Evolutionary conservation across 1,139 yeast species (phyloP).

Genomic region (Meyerozyma smithsonii): DNA sequence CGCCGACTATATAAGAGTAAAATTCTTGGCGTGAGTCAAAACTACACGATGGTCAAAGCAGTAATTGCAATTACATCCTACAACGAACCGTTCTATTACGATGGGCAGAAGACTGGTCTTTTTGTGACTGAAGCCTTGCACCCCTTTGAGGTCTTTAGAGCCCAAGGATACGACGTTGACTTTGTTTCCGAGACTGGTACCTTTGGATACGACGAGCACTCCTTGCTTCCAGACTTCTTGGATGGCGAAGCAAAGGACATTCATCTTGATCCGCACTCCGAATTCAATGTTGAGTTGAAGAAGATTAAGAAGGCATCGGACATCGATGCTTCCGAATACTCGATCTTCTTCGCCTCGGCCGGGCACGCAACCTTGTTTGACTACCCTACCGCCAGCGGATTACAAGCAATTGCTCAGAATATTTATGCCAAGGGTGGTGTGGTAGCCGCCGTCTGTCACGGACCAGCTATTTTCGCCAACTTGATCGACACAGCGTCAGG

Average conservation of each 20-base stretch:
- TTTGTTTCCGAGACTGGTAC: constrained; percentile 56
- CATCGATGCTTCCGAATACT: constrained; percentile 43
- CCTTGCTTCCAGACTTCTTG: constrained; percentile 35
- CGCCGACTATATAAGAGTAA: not conserved
- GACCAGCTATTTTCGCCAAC: constrained; percentile 51
- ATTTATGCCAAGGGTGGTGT: constrained; percentile 50
- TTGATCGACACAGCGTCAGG: constrained; percentile 40
- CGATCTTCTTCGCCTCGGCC: constrained; percentile 55
- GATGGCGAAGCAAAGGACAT: constrained; percentile 38
- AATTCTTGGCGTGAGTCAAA: not conserved
- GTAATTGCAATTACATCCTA: constrained; percentile 50
- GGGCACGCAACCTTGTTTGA: constrained; percentile 64
- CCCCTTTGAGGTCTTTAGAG: constrained; percentile 45
- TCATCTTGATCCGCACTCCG: constrained; percentile 34
- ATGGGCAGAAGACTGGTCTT: constrained; percentile 54
- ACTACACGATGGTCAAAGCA: constrained; percentile 29
- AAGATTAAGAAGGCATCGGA: constrained; percentile 40
- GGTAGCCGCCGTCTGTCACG: constrained; percentile 64
- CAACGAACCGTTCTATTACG: constrained; percentile 47
- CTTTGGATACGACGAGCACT: constrained; percentile 52
- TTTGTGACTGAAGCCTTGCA: constrained; percentile 54
- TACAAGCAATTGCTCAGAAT: constrained; percentile 40
- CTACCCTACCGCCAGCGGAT: constrained; percentile 46
- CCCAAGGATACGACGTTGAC: constrained; percentile 47
- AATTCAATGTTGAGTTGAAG: constrained; percentile 29